Evolutionary conservation across 768 basidiomycete species (phyloP), one percentile per base, ranked within the genome.

Genomic region (Hypholoma sublateritium): DNA sequence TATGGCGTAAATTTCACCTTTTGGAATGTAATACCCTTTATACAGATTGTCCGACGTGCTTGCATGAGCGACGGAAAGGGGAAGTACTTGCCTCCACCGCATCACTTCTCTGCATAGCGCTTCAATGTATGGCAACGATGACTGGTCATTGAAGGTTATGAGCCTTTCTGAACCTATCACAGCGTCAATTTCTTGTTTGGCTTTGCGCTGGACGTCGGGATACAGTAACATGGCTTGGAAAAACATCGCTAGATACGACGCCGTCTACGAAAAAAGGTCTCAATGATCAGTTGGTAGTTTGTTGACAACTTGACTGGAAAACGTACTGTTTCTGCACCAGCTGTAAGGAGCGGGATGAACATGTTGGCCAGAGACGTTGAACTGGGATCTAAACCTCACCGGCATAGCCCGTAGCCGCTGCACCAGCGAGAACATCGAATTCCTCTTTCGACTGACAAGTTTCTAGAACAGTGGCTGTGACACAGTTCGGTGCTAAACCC

Each of bases 11-110:
- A 16, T 7, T 21, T 7, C 13, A 53, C 52, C 43, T 45, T 53
- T 53, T 3, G 54, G 54, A 7, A 55, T 55, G n/a, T 25, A 48
- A 42, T 55, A 55, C 36, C 54, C 54, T 5, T 55, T 47, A 12
- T 55, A 55, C 6, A 48, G 22, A 28, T 55, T 45, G 24, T 55
- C 54, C 0, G 21, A 35, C 5, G 21, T 37, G 4, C 45, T 34
- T 21, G 54, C 54, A 34, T 55, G 54, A 7, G 46, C 22, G 7
- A 55, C 54, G 4, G 44, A 44, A 24, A 49, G 19, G 17, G 54
- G 54, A 8, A 53, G 37, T 4, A 25, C 34, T 5, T 42, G 53
- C 43, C 24, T 44, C 53, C 53, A 53, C 14, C 53, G 53, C 4
- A 53, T 17, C 13, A 53, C 21, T 46, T 55, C 54, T 16, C 46